Evolutionary conservation across 2,329 filamentous ascomycete genomes (phyloP).

Genomic region (Verticillium alfalfae): DNA sequence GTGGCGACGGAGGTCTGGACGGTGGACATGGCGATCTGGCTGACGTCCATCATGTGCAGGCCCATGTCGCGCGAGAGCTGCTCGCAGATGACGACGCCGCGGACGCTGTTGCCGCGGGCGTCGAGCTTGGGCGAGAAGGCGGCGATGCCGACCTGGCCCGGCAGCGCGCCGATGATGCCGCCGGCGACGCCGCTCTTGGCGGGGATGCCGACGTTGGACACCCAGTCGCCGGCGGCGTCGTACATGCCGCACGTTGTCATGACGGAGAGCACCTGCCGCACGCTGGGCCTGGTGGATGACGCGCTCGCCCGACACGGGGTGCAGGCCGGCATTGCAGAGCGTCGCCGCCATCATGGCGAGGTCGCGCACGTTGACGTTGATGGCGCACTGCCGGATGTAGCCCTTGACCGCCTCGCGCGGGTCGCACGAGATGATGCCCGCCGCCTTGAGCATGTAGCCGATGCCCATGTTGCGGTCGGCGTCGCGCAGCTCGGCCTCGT

Average conservation of each 20-base stretch:
- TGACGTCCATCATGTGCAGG: slow-evolving; percentile 27
- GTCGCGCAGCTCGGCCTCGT: slow-evolving; percentile 27
- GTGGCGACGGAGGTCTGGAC: slow-evolving; percentile 21
- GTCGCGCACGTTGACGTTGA: slow-evolving; percentile 34
- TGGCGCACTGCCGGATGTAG: slow-evolving; percentile 32
- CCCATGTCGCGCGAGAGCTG: slow-evolving; percentile 24
- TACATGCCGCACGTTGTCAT: slow-evolving; percentile 38
- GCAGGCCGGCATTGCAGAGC: slow-evolving; percentile 27
- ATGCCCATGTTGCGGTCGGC: slow-evolving; percentile 28
- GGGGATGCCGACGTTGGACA: slow-evolving; percentile 29
- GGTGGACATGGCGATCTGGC: slow-evolving; percentile 21
- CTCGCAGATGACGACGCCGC: slow-evolving; percentile 24
- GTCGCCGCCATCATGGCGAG: slow-evolving; percentile 32
- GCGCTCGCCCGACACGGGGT: slow-evolving; percentile 23
- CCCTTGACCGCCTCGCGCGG: slow-evolving; percentile 26
- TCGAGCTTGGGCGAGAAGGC: slow-evolving; percentile 24
- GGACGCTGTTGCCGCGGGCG: slow-evolving; percentile 24
- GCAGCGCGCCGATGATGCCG: slow-evolving; percentile 24
- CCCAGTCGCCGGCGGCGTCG: slow-evolving; percentile 31
- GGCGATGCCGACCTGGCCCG: slow-evolving; percentile 23
- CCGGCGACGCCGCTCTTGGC: slow-evolving; percentile 29
- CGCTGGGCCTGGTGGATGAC: slow-evolving; percentile 27
- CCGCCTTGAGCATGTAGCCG: slow-evolving; percentile 33
- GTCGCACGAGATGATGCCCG: slow-evolving; percentile 28
- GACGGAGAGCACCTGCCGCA: slow-evolving; percentile 31